A percentile compares a stretch with the other conserved stretches of the same genome.
These are phyloP conservation scores for Rhododendron mucronatum DNA, from an alignment of 148 eudicot species.

Conservation along the genomic window DNA sequence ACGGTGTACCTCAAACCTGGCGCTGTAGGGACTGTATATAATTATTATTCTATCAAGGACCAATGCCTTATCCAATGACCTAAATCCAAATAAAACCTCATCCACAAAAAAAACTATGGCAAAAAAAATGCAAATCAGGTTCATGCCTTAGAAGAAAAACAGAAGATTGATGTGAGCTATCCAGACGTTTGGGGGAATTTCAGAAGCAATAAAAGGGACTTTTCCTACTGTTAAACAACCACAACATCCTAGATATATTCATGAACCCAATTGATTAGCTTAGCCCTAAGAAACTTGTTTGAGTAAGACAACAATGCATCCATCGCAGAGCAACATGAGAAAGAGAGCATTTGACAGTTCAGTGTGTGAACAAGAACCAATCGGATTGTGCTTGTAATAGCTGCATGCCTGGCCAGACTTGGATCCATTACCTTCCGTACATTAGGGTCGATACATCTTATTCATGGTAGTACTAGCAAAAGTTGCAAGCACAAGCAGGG, in stretches of 20 bases:
- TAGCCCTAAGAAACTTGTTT: not conserved
- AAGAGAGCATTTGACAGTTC: not conserved
- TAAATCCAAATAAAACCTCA: constrained; percentile 25
- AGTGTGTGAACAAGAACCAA: not conserved
- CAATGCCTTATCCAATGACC: constrained; percentile 91
- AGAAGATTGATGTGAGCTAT: not conserved
- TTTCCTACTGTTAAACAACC: not conserved
- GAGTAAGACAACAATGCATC: not conserved
- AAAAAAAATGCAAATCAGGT: not conserved
- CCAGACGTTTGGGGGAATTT: not conserved
- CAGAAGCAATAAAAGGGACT: not conserved
- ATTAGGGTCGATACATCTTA: not conserved
- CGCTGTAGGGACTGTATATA: constrained; percentile 88
- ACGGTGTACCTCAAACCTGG: constrained; percentile 87
- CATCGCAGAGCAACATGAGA: not conserved
- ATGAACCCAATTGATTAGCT: not conserved
- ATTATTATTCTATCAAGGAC: constrained; percentile 96
- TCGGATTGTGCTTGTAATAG: not conserved
- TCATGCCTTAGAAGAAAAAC: not conserved
- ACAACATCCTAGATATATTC: not conserved
- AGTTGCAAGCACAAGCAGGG: constrained; percentile 1
- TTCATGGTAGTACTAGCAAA: not conserved
- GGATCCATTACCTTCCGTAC: not conserved
- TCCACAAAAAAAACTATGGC: not conserved
- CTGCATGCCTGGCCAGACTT: not conserved